Base-by-base conservation (phyloP, 1,139 yeast genomes). In the Geotrichum siamense region DNA sequence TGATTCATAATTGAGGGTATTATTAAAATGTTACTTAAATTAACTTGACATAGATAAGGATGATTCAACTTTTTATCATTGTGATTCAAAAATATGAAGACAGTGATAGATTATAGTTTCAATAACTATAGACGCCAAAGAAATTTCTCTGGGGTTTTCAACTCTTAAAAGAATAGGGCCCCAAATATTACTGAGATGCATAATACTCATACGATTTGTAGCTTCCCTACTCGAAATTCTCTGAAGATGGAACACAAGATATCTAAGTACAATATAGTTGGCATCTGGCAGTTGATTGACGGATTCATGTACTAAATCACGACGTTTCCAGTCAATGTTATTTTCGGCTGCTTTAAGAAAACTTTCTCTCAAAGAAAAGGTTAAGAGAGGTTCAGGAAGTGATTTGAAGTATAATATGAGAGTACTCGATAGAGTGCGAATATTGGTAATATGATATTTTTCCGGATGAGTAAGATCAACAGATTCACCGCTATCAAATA, bases 211-310 rank as follows among this genome's bases (percentile, higher is more conserved):
- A 58, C 93, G 72, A 58, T 86, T 86, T 29, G 65, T 57, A 12
- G 72, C 70, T 56, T 79, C 80, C 48, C 78, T 72, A 21, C 75
- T 73, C 25, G 83, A 78, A 6, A 91, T 80, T 45, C 81, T 75
- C 53, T 82, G 79, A 53, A 91, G 73, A 62, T 91, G 98, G 71
- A 89, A 84, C 3, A 87, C 70, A 51, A 91, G 68, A 31, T 86
- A 77, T 54, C 97, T 70, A 53, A 91, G 71, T 0, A 97, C 89
- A 68, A 94, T 87, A 62, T 91, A 91, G 46, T 93, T 87, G 1
- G 95, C 93, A 63, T 91, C 98, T 0, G 97, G 96, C 45, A 91
- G 72, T 53, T 83, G 83, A 65, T 82, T 91, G 37, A 91, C 85
- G 48, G 85, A 74, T 41, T 86, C 86, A 62, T 91, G 98, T 55